Conservation (phyloP, 495 filamentous ascomycete species). For the Talaromyces liani region DNA sequence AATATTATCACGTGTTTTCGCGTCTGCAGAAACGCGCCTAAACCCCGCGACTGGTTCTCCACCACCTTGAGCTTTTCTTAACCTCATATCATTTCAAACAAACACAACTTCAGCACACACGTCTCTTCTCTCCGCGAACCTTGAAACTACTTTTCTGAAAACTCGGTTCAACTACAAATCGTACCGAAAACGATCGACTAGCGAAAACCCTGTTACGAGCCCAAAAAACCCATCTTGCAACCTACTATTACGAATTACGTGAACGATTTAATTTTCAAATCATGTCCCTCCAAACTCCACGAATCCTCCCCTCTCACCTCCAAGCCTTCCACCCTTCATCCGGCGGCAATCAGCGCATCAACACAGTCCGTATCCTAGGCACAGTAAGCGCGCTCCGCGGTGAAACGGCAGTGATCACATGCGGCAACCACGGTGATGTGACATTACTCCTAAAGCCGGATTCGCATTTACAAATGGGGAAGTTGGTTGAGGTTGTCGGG, state of each 20-base stretch:
- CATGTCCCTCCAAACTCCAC: conserved; percentile 52
- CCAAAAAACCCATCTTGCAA: not conserved
- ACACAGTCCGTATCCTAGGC: conserved; percentile 77
- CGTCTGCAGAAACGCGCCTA: not conserved
- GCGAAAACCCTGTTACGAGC: not conserved
- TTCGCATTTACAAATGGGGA: conserved; percentile 67
- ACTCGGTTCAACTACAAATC: not conserved
- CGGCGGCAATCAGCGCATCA: conserved; percentile 33
- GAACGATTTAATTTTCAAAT: not conserved
- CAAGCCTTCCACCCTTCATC: conserved; percentile 50
- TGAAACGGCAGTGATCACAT: conserved; percentile 71
- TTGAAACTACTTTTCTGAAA: not conserved
- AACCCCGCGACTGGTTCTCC: not conserved
- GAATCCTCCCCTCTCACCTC: conserved; percentile 61
- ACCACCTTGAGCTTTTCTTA: not conserved
- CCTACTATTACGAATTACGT: not conserved
- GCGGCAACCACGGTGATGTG: conserved; percentile 57
- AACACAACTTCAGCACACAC: not conserved
- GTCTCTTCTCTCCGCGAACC: not conserved
- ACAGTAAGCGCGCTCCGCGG: conserved; percentile 75
- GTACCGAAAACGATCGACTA: not conserved
- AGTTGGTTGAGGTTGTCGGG: conserved; percentile 81
- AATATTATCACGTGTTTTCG: not conserved
- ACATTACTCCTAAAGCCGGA: conserved; percentile 72
- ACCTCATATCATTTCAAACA: not conserved